phyloP scores from a whole-genome alignment of 2,329 filamentous ascomycete species.

The Allantophomopsis lycopodina region DNA sequence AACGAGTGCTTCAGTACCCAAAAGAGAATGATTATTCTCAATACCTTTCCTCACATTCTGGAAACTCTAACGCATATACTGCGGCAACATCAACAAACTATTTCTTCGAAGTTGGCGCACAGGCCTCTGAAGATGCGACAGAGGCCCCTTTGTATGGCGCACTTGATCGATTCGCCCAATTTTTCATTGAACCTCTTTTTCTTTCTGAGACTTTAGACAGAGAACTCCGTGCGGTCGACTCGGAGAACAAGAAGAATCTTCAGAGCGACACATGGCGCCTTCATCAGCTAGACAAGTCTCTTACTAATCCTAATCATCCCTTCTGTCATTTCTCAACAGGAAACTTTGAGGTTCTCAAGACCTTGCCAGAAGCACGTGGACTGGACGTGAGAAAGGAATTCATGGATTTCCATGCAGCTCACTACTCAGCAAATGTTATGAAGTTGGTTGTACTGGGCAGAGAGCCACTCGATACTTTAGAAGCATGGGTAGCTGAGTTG shows the following conservation, averaged over 20 bases:
- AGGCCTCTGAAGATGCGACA: conserved; percentile 54
- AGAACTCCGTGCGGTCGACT: conserved; percentile 60
- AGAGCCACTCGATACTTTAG: conserved; percentile 52
- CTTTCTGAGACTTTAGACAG: conserved; percentile 56
- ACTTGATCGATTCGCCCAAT: conserved; percentile 62
- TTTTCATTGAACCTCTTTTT: conserved; percentile 61
- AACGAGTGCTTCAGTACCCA: conserved; percentile 47
- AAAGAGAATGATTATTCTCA: conserved; percentile 92
- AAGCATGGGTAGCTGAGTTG: conserved; percentile 54
- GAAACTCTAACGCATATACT: conserved; percentile 90
- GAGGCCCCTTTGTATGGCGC: conserved; percentile 55
- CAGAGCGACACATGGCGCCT: conserved; percentile 61
- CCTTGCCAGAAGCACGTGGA: conserved; percentile 51
- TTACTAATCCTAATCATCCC: conserved; percentile 56
- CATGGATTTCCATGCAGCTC: conserved; percentile 56
- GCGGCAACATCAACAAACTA: conserved; percentile 91
- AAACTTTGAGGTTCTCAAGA: conserved; percentile 55
- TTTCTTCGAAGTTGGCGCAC: conserved; percentile 88
- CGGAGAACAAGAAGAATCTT: conserved; percentile 70
- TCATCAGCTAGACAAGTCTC: conserved; percentile 56
- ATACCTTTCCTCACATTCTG: conserved; percentile 81
- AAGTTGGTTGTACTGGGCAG: conserved; percentile 57
- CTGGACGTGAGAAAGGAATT: conserved; percentile 60
- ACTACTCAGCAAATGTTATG: conserved; percentile 66
- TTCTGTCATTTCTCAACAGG: conserved; percentile 65